Percentiles rank a stretch among this genome's conserved stretches.
Evolutionary conservation across 2,329 filamentous ascomycete genomes (phyloP).

Genomic region (Fonsecaea pedrosoi): DNA sequence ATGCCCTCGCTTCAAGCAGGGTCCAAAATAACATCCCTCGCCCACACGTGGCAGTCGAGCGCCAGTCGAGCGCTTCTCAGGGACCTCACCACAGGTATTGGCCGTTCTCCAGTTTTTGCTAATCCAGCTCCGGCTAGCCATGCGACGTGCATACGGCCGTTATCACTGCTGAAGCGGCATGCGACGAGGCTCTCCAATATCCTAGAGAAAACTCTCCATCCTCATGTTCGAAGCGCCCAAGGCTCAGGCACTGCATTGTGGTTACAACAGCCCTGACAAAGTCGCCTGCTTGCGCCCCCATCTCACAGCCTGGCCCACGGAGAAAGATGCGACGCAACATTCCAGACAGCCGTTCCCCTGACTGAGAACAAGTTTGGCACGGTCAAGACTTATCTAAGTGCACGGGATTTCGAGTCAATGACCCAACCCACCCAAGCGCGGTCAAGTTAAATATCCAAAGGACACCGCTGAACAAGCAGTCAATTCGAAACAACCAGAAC

Average conservation of each 20-base stretch:
- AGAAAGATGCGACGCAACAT: slow-evolving; percentile 25
- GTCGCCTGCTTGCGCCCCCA: slow-evolving; percentile 10
- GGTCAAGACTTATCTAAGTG: slow-evolving; percentile 14
- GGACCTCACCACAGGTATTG: slow-evolving; percentile 14
- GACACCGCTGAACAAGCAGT: slow-evolving; percentile 9
- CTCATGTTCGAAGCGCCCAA: slow-evolving; percentile 3
- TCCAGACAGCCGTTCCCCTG: slow-evolving; percentile 13
- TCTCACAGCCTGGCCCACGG: slow-evolving; percentile 18
- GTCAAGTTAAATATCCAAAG: slow-evolving; percentile 17
- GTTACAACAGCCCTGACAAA: slow-evolving; percentile 8
- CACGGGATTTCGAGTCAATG: slow-evolving; percentile 16
- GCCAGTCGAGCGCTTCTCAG: slow-evolving; percentile 8
- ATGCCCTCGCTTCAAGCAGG: slow-evolving; percentile 1
- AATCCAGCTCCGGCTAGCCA: slow-evolving; percentile 27
- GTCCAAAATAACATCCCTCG: slow-evolving; percentile 11
- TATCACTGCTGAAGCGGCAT: slow-evolving; percentile 5
- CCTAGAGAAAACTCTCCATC: slow-evolving; percentile 14
- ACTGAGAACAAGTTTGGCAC: slow-evolving; percentile 16
- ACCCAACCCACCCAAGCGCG: slow-evolving; percentile 3
- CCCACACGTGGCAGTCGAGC: slow-evolving; percentile 17
- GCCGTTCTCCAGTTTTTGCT: slow-evolving; percentile 22
- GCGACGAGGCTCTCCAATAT: slow-evolving; percentile 30
- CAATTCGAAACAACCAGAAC: not conserved
- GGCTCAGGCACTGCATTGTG: slow-evolving; percentile 11
- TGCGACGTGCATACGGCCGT: slow-evolving; percentile 27